Evolutionary conservation across 2,329 filamentous ascomycete species (phyloP), one percentile per base, ranked within the genome.

Genomic region (Penicillium crustosum): DNA sequence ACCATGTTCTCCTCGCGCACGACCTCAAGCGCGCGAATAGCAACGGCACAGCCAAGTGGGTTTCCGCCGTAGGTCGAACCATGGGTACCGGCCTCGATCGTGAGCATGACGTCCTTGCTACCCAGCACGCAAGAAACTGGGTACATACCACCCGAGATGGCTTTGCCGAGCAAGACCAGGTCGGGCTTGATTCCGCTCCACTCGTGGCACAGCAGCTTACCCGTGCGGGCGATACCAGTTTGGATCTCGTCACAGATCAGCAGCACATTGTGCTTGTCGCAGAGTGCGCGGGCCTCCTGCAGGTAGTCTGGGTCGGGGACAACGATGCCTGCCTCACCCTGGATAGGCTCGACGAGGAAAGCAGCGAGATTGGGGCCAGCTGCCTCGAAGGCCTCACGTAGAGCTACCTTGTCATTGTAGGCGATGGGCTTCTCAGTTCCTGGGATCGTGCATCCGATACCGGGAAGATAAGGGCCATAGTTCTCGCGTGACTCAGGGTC

Each of bases 31-130:
- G 94, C 94, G 62, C 93, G 90, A 72, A 99, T 96, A 25, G 93
- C 95, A 31, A 99, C 91, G 39, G 94, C 94, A 68, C 92, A 97
- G 25, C 93, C 94, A 13, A 99, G 83, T 19, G 94, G 94, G 78
- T 99, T 99, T 50, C 94, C 94, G 61, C 94, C 94, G 72, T 97
- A 99, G n/a, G 94, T 99, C 42, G 91, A 96, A 49, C 94, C 94
- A 77, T 99, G 94, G 27, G 94, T 97, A 59, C 94, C 94, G 27
- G 94, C 91, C 82, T 99, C 94, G 63, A 99, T 83, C 10, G 93
- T 94, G 65, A 97, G 84, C 93, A 99, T 97, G 63, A 97, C 83
- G 57, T 97, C 93, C 78, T 89, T 92, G 69, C 87, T 87, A 61
- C 89, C 89, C 52, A 99, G 83, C 49, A 99, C 93, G 69, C 89